phyloP scores from a whole-genome alignment of 2,329 filamentous ascomycete species.

The Leptodontidium sp. region DNA sequence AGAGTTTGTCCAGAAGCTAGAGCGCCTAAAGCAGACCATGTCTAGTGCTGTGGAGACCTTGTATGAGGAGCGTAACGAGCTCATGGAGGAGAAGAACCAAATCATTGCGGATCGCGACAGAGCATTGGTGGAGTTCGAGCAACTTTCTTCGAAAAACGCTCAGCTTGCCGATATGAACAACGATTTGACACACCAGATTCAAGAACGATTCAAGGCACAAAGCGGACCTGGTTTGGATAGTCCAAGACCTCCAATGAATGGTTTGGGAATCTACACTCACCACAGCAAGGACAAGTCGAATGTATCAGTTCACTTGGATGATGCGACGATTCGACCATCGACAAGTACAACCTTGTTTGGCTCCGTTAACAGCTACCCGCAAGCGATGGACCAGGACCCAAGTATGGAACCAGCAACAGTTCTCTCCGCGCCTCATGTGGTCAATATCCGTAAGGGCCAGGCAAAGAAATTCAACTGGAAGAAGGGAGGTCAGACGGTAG shows the following conservation, averaged over 20 bases:
- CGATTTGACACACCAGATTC: constrained; percentile 91
- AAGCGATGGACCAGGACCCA: constrained; percentile 47
- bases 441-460: constrained; percentile 93
- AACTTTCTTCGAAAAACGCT: constrained; percentile 91
- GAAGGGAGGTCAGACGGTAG: constrained; percentile 92
- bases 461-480: constrained; percentile 98
- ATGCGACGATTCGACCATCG: constrained; percentile 51
- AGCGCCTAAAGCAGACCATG: constrained; percentile 68
- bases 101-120: constrained; percentile 89
- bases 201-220: constrained; percentile 88
- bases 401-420: constrained; percentile 46
- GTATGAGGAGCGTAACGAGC: constrained; percentile 76
- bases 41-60: constrained; percentile 65
- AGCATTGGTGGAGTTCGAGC: constrained; percentile 93
- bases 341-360: constrained; percentile 48
- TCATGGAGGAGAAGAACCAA: constrained; percentile 85
- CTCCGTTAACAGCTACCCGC: constrained; percentile 43
- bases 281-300: constrained; percentile 57
- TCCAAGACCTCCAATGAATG: constrained; percentile 57
- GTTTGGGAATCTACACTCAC: constrained; percentile 69
- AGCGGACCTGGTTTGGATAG: constrained; percentile 57
- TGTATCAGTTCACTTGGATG: constrained; percentile 44
- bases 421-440: constrained; percentile 77
- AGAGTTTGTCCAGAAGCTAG: constrained; percentile 81
- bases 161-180: constrained; percentile 96